phyloP scores from a whole-genome alignment of 805 yeast genomes.

The Myxozyma sirexii region DNA sequence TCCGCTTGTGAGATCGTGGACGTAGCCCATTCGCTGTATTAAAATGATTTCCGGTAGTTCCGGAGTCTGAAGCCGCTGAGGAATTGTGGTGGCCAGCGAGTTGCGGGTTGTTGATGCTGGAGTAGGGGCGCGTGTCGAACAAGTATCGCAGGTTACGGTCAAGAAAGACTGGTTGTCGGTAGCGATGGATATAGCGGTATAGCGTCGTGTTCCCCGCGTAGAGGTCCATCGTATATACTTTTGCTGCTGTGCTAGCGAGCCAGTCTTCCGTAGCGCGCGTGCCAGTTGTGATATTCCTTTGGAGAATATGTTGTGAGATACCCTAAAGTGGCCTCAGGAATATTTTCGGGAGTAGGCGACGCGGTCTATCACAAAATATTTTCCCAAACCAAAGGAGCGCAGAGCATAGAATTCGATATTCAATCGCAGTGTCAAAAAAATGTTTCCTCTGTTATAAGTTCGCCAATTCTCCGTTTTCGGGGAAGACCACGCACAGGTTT shows the following conservation, averaged over 20 bases:
- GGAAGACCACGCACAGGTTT: background rate
- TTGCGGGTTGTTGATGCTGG: background rate
- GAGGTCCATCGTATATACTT: conserved; percentile 12
- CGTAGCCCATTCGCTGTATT: background rate
- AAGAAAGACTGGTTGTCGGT: conserved; percentile 29
- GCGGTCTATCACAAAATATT: too few species aligned
- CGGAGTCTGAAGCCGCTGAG: conserved; percentile 10
- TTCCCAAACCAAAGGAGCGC: too few species aligned
- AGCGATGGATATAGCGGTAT: conserved; percentile 21
- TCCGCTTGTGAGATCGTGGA: background rate
- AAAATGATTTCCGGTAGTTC: background rate
- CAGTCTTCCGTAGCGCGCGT: too few species aligned
- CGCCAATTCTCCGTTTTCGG: background rate
- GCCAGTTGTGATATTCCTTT: too few species aligned
- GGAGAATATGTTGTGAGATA: too few species aligned
- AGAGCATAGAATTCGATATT: too few species aligned
- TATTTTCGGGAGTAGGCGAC: too few species aligned
- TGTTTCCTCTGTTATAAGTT: too few species aligned
- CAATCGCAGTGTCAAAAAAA: background rate
- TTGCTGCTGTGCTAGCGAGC: background rate
- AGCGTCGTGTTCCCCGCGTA: conserved; percentile 30
- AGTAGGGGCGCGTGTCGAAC: conserved; percentile 11
- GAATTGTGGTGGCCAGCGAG: background rate
- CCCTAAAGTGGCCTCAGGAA: too few species aligned
- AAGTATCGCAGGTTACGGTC: conserved; percentile 28